Evolutionary conservation across 78 protist species (phyloP), one percentile per base, ranked within the genome.

Genomic region (Chrysochromulina parva): DNA sequence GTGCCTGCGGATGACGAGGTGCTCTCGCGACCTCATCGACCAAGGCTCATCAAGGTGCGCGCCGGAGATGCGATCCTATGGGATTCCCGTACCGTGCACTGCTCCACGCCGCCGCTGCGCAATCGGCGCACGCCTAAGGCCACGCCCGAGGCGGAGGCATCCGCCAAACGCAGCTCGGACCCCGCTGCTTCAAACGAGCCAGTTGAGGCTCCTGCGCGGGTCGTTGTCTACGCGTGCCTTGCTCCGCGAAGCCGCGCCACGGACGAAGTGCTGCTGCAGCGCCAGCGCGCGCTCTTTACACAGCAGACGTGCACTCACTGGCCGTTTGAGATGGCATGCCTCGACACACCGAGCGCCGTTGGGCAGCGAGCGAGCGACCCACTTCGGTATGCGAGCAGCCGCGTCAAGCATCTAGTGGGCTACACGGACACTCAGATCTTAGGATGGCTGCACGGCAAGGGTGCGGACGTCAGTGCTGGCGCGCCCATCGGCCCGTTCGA

Each of bases 1-100:
- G n/a, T 73, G 16, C 82, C 82, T 24, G 3, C 82, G n/a, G 82
- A 48, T 20, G 82, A 73, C 24, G 7, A 2, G 50, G 48, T n/a
- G 55, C 1, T 48, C 11, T 55, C 0, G 54, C 1, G 54, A 5
- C 50, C 82, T 3, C 38, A 9, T 1, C 1, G 10, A 38, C 73
- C 73, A 1, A 0, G 3, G 22, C 54, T 73, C 14, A 26, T 73
- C 2, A 53, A 55, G 13, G 28, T 53, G 26, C 22, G 54, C n/a
- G 82, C 82, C 13, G 76, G 76, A 3, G 76, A 67, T 14, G 76
- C 76, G 48, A 48, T 73, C 28, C 54, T 73, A 0, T 73, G 82
- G 82, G 82, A 73, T 55, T 16, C n/a, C 10, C 82, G 82, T 26
- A 48, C 82, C 3, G 82, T 73, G 54, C 82, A 73, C 82, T 73